phyloP scores from a whole-genome alignment of 768 basidiomycete genomes.

The Auricularia cornea region DNA sequence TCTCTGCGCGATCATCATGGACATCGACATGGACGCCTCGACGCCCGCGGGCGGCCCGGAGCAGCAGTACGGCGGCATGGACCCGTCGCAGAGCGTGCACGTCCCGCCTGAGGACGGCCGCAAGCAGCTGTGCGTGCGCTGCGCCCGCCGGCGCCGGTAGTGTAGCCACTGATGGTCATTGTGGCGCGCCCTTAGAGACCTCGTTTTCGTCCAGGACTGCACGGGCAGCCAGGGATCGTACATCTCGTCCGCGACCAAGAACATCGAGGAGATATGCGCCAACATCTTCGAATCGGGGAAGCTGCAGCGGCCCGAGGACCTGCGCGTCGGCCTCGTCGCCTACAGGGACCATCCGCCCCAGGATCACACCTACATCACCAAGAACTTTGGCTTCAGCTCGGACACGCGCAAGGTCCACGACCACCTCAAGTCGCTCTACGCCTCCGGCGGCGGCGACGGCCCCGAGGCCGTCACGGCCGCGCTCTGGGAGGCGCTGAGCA shows the following conservation, averaged over 20 bases:
- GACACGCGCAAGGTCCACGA: constrained; percentile 82
- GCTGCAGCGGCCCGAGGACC: constrained; percentile 77
- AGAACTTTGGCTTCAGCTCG: constrained; percentile 91
- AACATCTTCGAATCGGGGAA: constrained; percentile 92
- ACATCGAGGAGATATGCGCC: constrained; percentile 91
- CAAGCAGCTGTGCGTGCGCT: constrained; percentile 66
- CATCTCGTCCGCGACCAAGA: constrained; percentile 90
- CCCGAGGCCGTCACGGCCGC: constrained; percentile 97
- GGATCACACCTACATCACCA: constrained; percentile 89
- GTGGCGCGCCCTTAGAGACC: constrained; percentile 46
- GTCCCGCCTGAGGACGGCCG: constrained; percentile 28
- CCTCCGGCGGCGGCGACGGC: constrained; percentile 88
- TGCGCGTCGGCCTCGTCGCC: constrained; percentile 86
- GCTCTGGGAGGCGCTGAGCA: constrained; percentile 72
- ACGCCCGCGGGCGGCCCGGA: background rate
- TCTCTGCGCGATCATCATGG: constrained; percentile 36
- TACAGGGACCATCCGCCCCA: constrained; percentile 97
- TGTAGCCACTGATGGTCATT: constrained; percentile 21
- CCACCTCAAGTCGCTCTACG: constrained; percentile 76
- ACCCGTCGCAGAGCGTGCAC: background rate
- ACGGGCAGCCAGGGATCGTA: constrained; percentile 88
- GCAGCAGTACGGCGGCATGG: constrained; percentile 2
- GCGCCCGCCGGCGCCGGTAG: background rate
- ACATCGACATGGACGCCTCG: constrained; percentile 38
- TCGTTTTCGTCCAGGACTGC: constrained; percentile 93